Base-by-base conservation (phyloP, 2,329 filamentous ascomycete genomes). In the Ilyonectria mors-panacis region DNA sequence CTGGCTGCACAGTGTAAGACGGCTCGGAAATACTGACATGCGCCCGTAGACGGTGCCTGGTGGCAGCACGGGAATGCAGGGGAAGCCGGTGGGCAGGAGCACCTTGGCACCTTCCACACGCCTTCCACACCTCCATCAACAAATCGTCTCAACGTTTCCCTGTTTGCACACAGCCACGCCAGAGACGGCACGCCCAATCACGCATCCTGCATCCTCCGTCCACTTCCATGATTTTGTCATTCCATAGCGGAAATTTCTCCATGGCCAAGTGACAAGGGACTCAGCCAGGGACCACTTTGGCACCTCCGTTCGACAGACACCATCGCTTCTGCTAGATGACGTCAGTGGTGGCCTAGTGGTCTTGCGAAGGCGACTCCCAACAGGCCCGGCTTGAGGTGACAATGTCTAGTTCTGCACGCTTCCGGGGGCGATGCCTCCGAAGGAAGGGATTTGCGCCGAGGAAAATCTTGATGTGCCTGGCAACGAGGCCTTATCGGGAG, bases 21-120 rank as follows among this genome's bases (percentile, higher is more conserved):
- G 48, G 42, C 53, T 51, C 42, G 47, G 61, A 59, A 63, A 30
- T 23, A 42, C 30, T 28, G 63, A 66, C 53, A 35, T 35, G 50
- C 48, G 63, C 56, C 51, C 23, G 33, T 48, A 65, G 68, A 69
- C 56, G 53, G 65, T 72, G 59, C 73, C 68, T 74, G 66, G 47
- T 66, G 65, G 51, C 58, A 61, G 35, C 19, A n/a, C 63, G 63
- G 71, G 64, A 65, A 73, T 71, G 70, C 68, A 72, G 69, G 71
- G 65, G 69, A 47, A 62, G 57, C 35, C 45, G 37, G 35, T 47
- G 48, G n/a, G 19, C 28, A 28, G 26, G 26, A 26, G 26, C 26
- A 26, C 26, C 26, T 26, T 26, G 26, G 47, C 15, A 13, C 9
- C 28, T 53, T 35, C 28, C 10, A 30, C 39, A 9, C 58, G 47